phyloP scores from a whole-genome alignment of 768 basidiomycete genomes.

The Lanmaoa rubissima region DNA sequence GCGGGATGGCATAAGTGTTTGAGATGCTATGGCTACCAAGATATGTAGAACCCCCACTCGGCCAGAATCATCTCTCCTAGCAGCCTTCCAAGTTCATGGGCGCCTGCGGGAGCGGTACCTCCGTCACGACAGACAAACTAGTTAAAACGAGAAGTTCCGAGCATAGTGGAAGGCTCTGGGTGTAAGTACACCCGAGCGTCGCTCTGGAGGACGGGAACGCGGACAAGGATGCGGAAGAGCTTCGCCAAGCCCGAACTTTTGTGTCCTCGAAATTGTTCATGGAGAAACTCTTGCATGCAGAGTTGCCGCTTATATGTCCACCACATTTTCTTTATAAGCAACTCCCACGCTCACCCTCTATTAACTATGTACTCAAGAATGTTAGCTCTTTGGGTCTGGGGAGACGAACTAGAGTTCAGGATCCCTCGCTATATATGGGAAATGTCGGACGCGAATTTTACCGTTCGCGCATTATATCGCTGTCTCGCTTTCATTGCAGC shows the following conservation, averaged over 20 bases:
- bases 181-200: conserved; percentile 38
- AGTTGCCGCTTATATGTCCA: conserved; percentile 14
- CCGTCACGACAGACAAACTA: conserved; percentile 43
- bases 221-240: conserved; percentile 84
- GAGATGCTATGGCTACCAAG: neutral
- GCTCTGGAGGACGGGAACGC: conserved; percentile 91
- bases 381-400: no score
- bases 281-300: conserved; percentile 11
- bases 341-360: conserved; percentile 36
- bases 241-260: conserved; percentile 90
- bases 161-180: conserved; percentile 35
- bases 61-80: conserved; percentile 36
- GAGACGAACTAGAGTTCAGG: no score
- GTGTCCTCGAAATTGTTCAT: conserved; percentile 80
- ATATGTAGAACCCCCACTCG: conserved; percentile 37
- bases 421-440: no score
- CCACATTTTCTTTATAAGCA: conserved; percentile 39
- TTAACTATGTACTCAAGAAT: no score
- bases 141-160: conserved; percentile 42
- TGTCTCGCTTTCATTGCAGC: neutral
- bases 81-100: conserved; percentile 55
- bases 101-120: conserved; percentile 71
- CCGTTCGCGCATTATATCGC: neutral
- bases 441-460: no score
- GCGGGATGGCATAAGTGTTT: neutral